phyloP scores from a whole-genome alignment of 2,329 filamentous ascomycete genomes.

The Davidsoniella eucalypti region DNA sequence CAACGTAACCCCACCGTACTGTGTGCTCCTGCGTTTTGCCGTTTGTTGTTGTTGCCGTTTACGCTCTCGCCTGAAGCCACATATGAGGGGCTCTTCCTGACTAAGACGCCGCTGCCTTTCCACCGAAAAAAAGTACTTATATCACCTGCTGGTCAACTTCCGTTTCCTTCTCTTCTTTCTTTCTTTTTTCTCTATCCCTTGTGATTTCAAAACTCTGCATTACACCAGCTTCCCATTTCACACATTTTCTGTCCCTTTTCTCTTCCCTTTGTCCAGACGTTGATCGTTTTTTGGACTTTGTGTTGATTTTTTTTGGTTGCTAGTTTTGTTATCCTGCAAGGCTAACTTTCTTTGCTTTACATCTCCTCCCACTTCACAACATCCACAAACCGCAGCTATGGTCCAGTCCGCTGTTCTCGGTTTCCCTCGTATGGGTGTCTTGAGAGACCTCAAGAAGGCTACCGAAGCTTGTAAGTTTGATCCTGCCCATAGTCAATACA shows the following conservation, averaged over 20 bases:
- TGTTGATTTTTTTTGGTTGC: neutral
- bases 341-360: neutral
- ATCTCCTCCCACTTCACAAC: neutral
- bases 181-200: conserved; percentile 1
- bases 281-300: conserved; percentile 7
- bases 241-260: neutral
- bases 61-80: too few relatives aligned
- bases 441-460: conserved; percentile 99
- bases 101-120: too few relatives aligned
- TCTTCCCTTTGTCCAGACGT: conserved; percentile 7
- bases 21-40: too few relatives aligned
- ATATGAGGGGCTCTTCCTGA: too few relatives aligned
- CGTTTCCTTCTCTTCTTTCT: conserved; percentile 6
- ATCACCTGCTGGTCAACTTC: neutral
- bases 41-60: too few relatives aligned
- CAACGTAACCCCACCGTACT: too few relatives aligned
- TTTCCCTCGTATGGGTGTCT: conserved; percentile 96
- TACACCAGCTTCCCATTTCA: neutral
- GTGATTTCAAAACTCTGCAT: conserved; percentile 6
- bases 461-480: conserved; percentile 71
- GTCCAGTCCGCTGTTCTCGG: conserved; percentile 69
- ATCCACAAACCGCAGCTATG: conserved; percentile 30
- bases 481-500: neutral
- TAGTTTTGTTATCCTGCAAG: conserved; percentile 7
- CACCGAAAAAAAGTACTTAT: too few relatives aligned